Evolutionary conservation across 345 rosid genomes (phyloP).

Genomic region (Pelargonium nanum): DNA sequence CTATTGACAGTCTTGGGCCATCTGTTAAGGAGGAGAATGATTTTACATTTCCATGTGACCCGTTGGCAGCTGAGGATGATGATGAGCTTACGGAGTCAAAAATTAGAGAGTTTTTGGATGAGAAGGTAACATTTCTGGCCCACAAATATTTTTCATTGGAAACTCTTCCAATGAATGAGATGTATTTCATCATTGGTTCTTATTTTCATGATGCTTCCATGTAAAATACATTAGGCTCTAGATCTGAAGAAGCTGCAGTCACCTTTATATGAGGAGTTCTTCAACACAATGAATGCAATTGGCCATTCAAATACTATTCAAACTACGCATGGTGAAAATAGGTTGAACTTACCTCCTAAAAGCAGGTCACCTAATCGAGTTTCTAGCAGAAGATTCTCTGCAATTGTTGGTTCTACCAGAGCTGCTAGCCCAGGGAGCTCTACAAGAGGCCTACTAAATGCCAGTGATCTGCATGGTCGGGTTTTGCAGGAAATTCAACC

Average conservation of each 20-base stretch:
- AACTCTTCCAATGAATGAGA: neutral
- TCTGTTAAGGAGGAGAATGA: constrained; percentile 31
- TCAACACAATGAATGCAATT: constrained; percentile 52
- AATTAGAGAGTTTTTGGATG: constrained; percentile 69
- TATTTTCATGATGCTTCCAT: neutral
- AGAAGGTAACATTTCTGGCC: constrained; percentile 39
- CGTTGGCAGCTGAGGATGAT: constrained; percentile 48
- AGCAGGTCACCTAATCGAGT: constrained; percentile 66
- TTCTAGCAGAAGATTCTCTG: constrained; percentile 70
- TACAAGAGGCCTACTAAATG: constrained; percentile 26
- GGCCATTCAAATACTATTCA: constrained; percentile 32
- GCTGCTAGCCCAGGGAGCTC: constrained; percentile 29
- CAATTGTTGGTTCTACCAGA: constrained; percentile 31
- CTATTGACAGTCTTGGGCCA: constrained; percentile 22
- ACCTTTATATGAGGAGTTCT: constrained; percentile 79
- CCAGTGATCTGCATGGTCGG: constrained; percentile 20
- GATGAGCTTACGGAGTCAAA: constrained; percentile 71
- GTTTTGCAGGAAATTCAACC: constrained; percentile 51
- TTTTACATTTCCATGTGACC: constrained; percentile 34
- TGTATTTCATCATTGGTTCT: neutral
- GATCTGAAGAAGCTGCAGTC: constrained; percentile 72
- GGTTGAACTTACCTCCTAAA: constrained; percentile 57
- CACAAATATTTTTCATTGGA: neutral
- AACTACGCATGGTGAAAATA: constrained; percentile 26
- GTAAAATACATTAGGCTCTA: constrained; percentile 38